Conservation (phyloP, 306 rosid species). For the Rosa persica region DNA sequence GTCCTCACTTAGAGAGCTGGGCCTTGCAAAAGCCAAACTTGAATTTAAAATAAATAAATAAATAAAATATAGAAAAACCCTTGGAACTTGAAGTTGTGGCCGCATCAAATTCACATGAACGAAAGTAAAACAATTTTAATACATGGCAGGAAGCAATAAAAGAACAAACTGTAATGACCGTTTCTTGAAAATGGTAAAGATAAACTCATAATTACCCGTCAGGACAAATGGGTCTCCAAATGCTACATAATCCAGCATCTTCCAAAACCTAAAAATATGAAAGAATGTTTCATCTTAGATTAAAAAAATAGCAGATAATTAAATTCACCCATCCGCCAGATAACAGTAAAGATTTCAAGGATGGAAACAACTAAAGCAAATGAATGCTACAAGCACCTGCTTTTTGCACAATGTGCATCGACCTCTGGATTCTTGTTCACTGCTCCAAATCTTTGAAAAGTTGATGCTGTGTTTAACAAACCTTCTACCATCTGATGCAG, state of each 20-base stretch:
- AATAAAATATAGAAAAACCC: neutral
- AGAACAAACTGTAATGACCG: neutral
- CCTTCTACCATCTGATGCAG: conserved; percentile 54
- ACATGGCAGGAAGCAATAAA: neutral
- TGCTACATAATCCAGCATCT: conserved; percentile 67
- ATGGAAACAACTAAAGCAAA: conserved; percentile 20
- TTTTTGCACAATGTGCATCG: conserved; percentile 76
- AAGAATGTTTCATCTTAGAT: conserved; percentile 13
- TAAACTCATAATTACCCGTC: conserved; percentile 65
- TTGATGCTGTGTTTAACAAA: conserved; percentile 70
- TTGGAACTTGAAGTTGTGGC: neutral
- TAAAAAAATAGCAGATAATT: neutral
- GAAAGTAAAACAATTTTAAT: neutral
- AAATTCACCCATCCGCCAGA: neutral
- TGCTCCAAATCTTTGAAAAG: conserved; percentile 92
- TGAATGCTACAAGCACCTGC: conserved; percentile 49
- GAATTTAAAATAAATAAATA: neutral
- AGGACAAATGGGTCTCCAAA: conserved; percentile 94
- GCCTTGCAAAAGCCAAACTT: neutral
- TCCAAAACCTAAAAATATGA: conserved; percentile 47
- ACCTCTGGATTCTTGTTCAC: conserved; percentile 70
- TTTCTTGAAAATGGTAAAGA: conserved; percentile 9
- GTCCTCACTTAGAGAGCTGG: neutral
- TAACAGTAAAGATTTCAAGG: conserved; percentile 16
- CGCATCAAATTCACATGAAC: neutral